These are phyloP conservation scores for Nannochloropsis salina DNA, from an alignment of 108 stramenopile genomes.

Conservation along the genomic window DNA sequence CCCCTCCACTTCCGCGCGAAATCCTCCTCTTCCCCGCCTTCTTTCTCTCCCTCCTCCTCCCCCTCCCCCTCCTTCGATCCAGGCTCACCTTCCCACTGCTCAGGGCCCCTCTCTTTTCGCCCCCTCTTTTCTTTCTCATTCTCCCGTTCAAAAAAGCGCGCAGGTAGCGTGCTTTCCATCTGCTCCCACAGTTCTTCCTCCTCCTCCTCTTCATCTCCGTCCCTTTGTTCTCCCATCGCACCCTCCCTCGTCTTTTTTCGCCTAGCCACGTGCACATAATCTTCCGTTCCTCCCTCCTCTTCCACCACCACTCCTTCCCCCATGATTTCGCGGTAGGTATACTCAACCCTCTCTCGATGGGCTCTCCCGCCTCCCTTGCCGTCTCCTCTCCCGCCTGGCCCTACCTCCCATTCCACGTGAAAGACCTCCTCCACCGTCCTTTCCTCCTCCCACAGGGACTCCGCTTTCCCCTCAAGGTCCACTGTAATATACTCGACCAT, in stretches of 20 bases:
- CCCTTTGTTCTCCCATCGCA: no score
- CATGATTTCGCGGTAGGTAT: neutral
- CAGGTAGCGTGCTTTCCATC: conserved; percentile 11
- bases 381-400: neutral
- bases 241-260: conserved; percentile 12
- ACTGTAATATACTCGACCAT: neutral
- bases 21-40: neutral
- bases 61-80: neutral
- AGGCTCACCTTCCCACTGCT: no score
- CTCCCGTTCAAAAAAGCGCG: neutral
- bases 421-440: neutral
- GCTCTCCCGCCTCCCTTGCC: neutral
- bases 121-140: neutral
- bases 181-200: neutral
- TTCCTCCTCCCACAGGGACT: neutral
- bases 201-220: neutral
- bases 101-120: no score
- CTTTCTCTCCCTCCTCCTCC: neutral
- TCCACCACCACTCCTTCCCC: neutral
- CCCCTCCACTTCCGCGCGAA: neutral
- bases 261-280: neutral
- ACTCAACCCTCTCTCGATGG: neutral
- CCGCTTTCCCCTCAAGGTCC: neutral
- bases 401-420: neutral
- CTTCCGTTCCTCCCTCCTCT: neutral